phyloP scores from a whole-genome alignment of 2,329 filamentous ascomycete genomes.

The Arthrobotrys conoides region DNA sequence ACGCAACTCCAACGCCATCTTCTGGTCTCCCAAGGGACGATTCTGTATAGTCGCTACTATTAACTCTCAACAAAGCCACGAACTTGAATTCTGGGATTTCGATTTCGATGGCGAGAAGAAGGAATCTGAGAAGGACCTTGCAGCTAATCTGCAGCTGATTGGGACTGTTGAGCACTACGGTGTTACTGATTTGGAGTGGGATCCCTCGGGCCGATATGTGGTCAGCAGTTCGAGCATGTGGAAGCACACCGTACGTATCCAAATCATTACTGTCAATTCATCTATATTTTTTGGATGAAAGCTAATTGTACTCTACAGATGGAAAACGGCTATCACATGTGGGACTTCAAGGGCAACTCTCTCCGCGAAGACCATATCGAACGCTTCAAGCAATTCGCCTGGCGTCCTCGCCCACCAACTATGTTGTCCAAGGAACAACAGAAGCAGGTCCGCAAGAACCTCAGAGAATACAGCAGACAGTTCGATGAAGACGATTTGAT shows the following conservation, averaged over 20 bases:
- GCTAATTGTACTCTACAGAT: constrained; percentile 73
- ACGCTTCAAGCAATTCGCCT: constrained; percentile 97
- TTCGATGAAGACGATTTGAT: constrained; percentile 97
- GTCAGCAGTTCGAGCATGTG: constrained; percentile 93
- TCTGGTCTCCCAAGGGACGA: constrained; percentile 96
- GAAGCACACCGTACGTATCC: constrained; percentile 87
- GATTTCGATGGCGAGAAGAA: constrained; percentile 90
- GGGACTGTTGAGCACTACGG: constrained; percentile 95
- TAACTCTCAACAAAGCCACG: constrained; percentile 90
- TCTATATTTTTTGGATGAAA: constrained; percentile 15
- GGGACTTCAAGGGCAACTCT: constrained; percentile 92
- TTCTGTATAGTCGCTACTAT: constrained; percentile 97
- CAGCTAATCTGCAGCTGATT: constrained; percentile 95
- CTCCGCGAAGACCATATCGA: constrained; percentile 93
- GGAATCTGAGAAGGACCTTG: constrained; percentile 83
- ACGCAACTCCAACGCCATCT: constrained; percentile 99
- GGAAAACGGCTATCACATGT: constrained; percentile 99
- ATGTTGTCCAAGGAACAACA: constrained; percentile 96
- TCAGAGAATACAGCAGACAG: constrained; percentile 92
- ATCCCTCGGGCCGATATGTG: constrained; percentile 93
- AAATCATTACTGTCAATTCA: neutral
- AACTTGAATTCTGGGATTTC: constrained; percentile 97
- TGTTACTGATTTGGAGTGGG: constrained; percentile 98
- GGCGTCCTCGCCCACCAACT: constrained; percentile 92
- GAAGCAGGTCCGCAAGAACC: constrained; percentile 97